phyloP scores from a whole-genome alignment of 192 early-diverging fungal species.

The Backusella tuberculispora region DNA sequence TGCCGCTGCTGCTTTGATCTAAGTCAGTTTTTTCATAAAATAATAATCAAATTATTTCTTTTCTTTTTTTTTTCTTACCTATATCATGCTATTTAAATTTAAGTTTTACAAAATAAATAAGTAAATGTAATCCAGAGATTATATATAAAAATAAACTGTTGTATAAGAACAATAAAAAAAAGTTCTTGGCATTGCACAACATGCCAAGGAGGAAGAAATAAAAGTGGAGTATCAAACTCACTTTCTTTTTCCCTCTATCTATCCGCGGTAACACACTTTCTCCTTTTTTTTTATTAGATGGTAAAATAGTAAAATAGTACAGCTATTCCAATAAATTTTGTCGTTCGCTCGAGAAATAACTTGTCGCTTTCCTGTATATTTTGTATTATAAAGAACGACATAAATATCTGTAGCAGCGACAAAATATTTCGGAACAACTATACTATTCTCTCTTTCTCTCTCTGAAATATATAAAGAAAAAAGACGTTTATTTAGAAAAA shows the following conservation, averaged over 20 bases:
- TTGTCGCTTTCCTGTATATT: too few relatives aligned
- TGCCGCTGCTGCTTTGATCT: slow-evolving; percentile 19
- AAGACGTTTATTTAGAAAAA: too few relatives aligned
- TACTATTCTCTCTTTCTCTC: too few relatives aligned
- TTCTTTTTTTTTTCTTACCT: background rate
- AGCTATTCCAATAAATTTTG: too few relatives aligned
- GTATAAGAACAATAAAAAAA: too few relatives aligned
- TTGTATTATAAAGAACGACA: too few relatives aligned
- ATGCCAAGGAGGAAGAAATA: slow-evolving; percentile 6
- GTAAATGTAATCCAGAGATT: background rate
- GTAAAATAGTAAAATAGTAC: too few relatives aligned
- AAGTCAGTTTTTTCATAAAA: background rate
- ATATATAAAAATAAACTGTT: background rate
- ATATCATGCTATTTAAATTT: too few relatives aligned
- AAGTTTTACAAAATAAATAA: background rate
- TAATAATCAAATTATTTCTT: background rate
- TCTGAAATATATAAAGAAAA: too few relatives aligned
- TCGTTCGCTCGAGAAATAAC: too few relatives aligned
- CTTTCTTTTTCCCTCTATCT: background rate
- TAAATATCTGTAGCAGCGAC: too few relatives aligned
- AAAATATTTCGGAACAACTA: too few relatives aligned
- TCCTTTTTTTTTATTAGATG: background rate
- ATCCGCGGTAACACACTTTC: background rate
- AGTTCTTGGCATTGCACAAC: slow-evolving; percentile 8
- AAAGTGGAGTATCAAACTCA: background rate